phyloP scores from a whole-genome alignment of 805 yeast species.

The Jamesozyma hellenica region DNA sequence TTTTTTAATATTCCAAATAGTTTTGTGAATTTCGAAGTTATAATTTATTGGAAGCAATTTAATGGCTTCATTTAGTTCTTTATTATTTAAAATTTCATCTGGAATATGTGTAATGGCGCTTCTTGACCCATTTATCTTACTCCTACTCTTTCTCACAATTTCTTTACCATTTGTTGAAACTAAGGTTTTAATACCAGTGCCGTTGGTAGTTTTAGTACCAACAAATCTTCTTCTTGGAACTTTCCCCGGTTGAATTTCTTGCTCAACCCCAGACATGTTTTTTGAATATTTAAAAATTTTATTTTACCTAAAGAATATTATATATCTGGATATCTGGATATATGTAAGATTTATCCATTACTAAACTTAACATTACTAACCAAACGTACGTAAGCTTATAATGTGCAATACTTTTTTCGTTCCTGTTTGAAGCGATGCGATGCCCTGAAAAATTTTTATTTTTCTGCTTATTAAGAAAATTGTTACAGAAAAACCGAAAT shows the following conservation, averaged over 20 bases:
- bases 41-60: constrained; percentile 78
- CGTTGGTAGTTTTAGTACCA: constrained; percentile 36
- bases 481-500: too few species aligned
- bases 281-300: too few species aligned
- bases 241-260: constrained; percentile 1
- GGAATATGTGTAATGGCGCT: constrained; percentile 82
- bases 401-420: too few species aligned
- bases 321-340: too few species aligned
- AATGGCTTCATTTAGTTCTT: constrained; percentile 76
- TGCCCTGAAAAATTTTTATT: background rate
- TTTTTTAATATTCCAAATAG: constrained; percentile 84
- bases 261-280: background rate
- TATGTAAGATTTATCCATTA: too few species aligned
- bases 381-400: too few species aligned
- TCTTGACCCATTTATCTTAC: constrained; percentile 32
- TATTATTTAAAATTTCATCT: constrained; percentile 66
- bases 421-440: background rate
- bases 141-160: constrained; percentile 23
- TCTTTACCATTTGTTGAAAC: constrained; percentile 11
- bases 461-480: too few species aligned
- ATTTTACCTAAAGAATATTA: too few species aligned
- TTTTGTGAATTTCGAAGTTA: constrained; percentile 91
- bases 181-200: constrained; percentile 20
- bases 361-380: too few species aligned
- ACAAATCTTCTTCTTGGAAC: constrained; percentile 49